Evolutionary conservation across 768 basidiomycete species (phyloP).

Genomic region (Calocera viscosa): DNA sequence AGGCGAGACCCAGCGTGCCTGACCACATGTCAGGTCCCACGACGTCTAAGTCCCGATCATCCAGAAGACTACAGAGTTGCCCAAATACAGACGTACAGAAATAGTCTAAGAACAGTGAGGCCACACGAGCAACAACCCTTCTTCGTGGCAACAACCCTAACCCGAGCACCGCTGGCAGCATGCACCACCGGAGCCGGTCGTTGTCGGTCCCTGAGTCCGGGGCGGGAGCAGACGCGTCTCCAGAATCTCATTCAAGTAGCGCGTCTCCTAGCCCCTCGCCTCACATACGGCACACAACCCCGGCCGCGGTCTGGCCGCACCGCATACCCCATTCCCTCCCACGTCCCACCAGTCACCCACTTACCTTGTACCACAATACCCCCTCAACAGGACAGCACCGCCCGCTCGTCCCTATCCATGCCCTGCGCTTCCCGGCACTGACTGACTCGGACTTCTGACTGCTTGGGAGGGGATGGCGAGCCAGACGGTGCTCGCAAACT

Average conservation of each 20-base stretch:
- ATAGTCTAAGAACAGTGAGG: no score
- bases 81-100: no score
- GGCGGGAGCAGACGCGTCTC: constrained; percentile 8
- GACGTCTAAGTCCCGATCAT: no score
- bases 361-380: constrained; percentile 11
- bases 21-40: no score
- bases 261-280: constrained; percentile 7
- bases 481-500: constrained; percentile 15
- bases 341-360: neutral
- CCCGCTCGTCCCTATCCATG: neutral
- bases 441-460: neutral
- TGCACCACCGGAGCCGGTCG: neutral
- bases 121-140: no score
- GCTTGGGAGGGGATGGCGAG: neutral
- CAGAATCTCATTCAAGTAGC: constrained; percentile 9
- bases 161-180: neutral
- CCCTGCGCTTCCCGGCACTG: neutral
- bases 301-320: neutral
- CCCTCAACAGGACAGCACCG: constrained; percentile 4
- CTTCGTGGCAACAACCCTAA: no score
- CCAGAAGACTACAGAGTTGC: no score
- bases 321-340: constrained; percentile 1
- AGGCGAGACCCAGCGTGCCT: no score
- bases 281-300: neutral
- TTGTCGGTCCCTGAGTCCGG: neutral